Percentiles rank a stretch among this genome's conserved stretches.
These are phyloP conservation scores for Linnemannia exigua DNA, from an alignment of 192 early-diverging fungal species.

Conservation along the genomic window DNA sequence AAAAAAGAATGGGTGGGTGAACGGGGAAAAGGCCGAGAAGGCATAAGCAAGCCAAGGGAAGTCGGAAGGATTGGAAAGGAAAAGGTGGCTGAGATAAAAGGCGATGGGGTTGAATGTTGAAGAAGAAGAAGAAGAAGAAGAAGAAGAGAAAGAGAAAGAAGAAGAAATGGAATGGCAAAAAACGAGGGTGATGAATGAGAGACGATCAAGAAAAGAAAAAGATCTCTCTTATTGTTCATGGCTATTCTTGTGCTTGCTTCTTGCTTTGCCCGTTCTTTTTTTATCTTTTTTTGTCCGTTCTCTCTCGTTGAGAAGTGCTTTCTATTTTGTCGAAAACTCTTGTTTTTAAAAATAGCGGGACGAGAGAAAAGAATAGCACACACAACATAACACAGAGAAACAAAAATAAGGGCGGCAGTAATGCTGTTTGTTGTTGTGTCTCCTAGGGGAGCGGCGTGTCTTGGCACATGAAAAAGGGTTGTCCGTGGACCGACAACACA, in stretches of 20 bases:
- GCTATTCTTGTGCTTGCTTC: constrained; percentile 9
- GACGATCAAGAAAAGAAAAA: neutral
- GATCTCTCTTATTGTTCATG: neutral
- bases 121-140: neutral
- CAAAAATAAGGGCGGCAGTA: neutral
- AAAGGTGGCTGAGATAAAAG: neutral
- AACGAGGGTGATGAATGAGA: neutral
- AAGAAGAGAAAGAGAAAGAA: neutral
- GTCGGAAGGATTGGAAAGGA: neutral
- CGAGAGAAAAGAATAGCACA: constrained; percentile 3
- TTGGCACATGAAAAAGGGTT: too few relatives aligned
- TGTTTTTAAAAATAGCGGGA: constrained; percentile 33
- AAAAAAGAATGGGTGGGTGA: neutral
- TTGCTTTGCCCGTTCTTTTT: constrained; percentile 15
- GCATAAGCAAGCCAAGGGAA: neutral
- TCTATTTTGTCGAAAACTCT: constrained; percentile 13
- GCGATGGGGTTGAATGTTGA: neutral
- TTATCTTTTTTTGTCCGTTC: constrained; percentile 20
- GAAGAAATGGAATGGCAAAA: neutral
- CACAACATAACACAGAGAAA: neutral
- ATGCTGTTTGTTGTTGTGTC: too few relatives aligned
- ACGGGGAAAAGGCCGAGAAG: neutral
- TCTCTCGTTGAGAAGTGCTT: constrained; percentile 15
- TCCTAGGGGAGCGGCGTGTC: neutral
- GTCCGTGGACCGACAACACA: too few relatives aligned